Conservation (phyloP, 768 basidiomycete species). For the Phylloporus arenicola region DNA sequence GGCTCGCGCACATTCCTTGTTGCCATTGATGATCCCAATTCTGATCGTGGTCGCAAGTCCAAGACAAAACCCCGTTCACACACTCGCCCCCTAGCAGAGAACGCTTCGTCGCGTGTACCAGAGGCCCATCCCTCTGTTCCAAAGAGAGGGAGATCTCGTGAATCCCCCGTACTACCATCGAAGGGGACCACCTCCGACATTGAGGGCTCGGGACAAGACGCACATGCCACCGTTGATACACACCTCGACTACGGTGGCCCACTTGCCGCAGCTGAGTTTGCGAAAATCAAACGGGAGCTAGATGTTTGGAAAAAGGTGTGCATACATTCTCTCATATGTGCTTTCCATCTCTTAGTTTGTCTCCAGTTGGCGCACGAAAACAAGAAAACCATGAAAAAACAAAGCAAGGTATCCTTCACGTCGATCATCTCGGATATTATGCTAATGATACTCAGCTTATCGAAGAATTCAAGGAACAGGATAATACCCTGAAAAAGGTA, state of each 20-base stretch:
- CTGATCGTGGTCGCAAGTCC: constrained; percentile 31
- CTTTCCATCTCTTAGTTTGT: constrained; percentile 2
- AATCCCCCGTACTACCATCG: constrained; percentile 18
- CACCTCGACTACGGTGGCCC: constrained; percentile 29
- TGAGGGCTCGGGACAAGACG: constrained; percentile 23
- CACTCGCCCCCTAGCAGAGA: constrained; percentile 20
- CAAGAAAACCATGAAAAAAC: constrained; percentile 49
- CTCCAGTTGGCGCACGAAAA: constrained; percentile 36
- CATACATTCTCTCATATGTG: neutral
- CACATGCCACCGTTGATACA: constrained; percentile 10
- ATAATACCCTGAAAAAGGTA: constrained; percentile 37
- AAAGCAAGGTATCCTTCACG: constrained; percentile 45
- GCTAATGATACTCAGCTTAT: constrained; percentile 37
- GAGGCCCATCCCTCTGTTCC: neutral
- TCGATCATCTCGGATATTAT: neutral
- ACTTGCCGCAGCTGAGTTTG: constrained; percentile 44
- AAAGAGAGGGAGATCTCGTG: constrained; percentile 34
- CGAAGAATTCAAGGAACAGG: constrained; percentile 46
- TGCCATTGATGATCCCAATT: constrained; percentile 22
- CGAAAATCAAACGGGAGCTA: constrained; percentile 53
- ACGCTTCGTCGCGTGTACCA: constrained; percentile 11
- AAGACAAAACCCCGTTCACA: constrained; percentile 26
- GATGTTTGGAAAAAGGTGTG: constrained; percentile 47
- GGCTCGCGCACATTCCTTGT: constrained; percentile 24
- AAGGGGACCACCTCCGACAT: constrained; percentile 27